Conservation (phyloP, 305 asterid genomes). For the Solanum hybrid region DNA sequence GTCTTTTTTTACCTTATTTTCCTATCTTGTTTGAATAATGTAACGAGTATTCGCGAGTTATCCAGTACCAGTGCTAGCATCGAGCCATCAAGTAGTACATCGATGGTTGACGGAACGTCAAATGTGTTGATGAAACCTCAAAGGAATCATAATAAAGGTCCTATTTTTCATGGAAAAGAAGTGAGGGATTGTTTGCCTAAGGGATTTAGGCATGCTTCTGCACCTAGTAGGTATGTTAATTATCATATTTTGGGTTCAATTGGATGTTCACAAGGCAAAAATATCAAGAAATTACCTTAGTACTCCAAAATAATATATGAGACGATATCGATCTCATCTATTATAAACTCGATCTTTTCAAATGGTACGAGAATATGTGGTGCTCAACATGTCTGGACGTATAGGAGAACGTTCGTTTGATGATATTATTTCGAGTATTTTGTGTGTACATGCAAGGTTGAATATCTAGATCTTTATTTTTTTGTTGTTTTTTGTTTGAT, state of each 20-base stretch:
- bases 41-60: not conserved
- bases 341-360: not conserved
- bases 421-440: not conserved
- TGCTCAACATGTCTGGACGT: not conserved
- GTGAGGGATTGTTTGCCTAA: slow-evolving; percentile 69
- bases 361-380: not conserved
- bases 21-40: not conserved
- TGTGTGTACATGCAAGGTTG: not conserved
- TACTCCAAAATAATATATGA: not conserved
- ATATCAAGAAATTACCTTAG: not conserved
- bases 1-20: slow-evolving; percentile 10
- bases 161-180: slow-evolving; percentile 22
- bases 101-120: not conserved
- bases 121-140: slow-evolving; percentile 21
- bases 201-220: slow-evolving; percentile 63
- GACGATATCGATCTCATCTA: not conserved
- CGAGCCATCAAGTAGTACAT: not conserved
- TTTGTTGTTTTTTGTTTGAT: not conserved
- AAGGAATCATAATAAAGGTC: slow-evolving; percentile 18
- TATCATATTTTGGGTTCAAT: slow-evolving; percentile 38
- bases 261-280: slow-evolving; percentile 24
- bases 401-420: not conserved
- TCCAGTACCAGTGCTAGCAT: slow-evolving; percentile 18
- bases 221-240: slow-evolving; percentile 78
- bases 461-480: not conserved